A percentile compares a stretch with the other conserved stretches of the same genome.
Evolutionary conservation across 2,329 filamentous ascomycete genomes (phyloP).

Genomic region (Cercospora nicotianae): DNA sequence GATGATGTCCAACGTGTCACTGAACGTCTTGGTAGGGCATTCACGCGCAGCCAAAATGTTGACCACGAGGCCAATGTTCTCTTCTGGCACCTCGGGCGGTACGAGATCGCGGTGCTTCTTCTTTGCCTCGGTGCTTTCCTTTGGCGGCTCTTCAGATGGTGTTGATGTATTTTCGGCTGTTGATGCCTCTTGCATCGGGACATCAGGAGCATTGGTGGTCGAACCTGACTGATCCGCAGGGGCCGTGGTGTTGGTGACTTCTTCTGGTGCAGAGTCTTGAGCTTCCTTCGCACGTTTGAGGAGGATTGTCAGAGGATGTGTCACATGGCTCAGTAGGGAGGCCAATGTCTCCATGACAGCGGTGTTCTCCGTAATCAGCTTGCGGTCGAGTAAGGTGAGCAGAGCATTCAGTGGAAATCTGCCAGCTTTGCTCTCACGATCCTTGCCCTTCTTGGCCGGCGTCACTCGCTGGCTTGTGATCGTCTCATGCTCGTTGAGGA

Average conservation of each 20-base stretch:
- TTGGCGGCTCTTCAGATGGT: slow-evolving; percentile 20
- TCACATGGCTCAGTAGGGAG: slow-evolving; percentile 82
- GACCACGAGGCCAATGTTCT: slow-evolving; percentile 90
- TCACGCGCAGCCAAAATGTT: slow-evolving; percentile 95
- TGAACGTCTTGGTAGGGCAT: slow-evolving; percentile 96
- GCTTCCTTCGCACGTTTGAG: slow-evolving; percentile 80
- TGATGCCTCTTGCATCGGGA: slow-evolving; percentile 32
- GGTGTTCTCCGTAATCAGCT: slow-evolving; percentile 95
- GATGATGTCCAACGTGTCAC: slow-evolving; percentile 96
- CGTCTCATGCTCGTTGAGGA: slow-evolving; percentile 90
- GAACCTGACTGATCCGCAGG: slow-evolving; percentile 33
- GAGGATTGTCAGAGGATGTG: slow-evolving; percentile 76
- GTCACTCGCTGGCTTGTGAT: slow-evolving; percentile 64
- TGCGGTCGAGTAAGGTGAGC: slow-evolving; percentile 83
- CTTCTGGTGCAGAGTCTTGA: slow-evolving; percentile 47
- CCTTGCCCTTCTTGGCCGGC: slow-evolving; percentile 74
- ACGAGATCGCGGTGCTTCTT: slow-evolving; percentile 66
- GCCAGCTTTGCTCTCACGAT: slow-evolving; percentile 76
- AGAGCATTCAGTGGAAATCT: slow-evolving; percentile 92
- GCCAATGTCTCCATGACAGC: slow-evolving; percentile 93
- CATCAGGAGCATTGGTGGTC: slow-evolving; percentile 28
- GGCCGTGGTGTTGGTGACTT: slow-evolving; percentile 35
- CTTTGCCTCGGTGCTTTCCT: slow-evolving; percentile 49
- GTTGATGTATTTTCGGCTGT: slow-evolving; percentile 26
- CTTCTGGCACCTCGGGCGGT: slow-evolving; percentile 80